Evolutionary conservation across 164 flowering plant species (phyloP), one percentile per base, ranked within the genome.

Genomic region (Taxillus chinensis): DNA sequence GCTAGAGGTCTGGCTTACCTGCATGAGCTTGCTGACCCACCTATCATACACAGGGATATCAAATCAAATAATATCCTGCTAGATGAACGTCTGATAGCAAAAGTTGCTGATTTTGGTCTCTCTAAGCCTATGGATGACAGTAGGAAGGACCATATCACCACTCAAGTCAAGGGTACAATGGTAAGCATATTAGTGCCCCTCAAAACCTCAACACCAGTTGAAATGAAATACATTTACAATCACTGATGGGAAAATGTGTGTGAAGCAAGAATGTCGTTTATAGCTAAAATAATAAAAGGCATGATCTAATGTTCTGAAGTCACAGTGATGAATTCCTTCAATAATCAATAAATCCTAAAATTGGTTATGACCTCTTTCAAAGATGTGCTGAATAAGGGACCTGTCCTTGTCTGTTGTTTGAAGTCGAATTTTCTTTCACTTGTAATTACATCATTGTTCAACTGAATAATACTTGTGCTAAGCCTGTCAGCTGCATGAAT

Each of bases 161-260:
- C 80, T 58, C 77, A 77, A 77, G 80, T 77, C n/a, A 77, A 74
- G 57, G 80, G 80, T 5, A 77, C 80, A 63, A 66, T 77, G 80
- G 80, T 77, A 7, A 69, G 77, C 37, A 59, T 62, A 13, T 6
- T 6, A 43, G 7, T 43, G 2, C 10, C 10, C 46, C 27, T 27
- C 27, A 27, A 6, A 43, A 43, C 46, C 46, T 9, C 12, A 8
- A 48, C 51, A 11, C 51, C 12, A 14, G 51, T 5, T 48, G 12
- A 3, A 11, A 48, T 48, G 3, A 48, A 8, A 48, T 11, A 11
- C 9, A 11, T 48, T 48, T 48, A 3, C 12, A 7, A 48, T 48
- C 3, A 7, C 12, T 11, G 12, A 7, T 7, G 51, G 3, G 13
- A 11, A 48, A 48, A 48, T 43, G 46, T 27, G 27, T 27, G 27